Conservation (phyloP, 2,329 filamentous ascomycete genomes). For the Fusarium sp. region DNA sequence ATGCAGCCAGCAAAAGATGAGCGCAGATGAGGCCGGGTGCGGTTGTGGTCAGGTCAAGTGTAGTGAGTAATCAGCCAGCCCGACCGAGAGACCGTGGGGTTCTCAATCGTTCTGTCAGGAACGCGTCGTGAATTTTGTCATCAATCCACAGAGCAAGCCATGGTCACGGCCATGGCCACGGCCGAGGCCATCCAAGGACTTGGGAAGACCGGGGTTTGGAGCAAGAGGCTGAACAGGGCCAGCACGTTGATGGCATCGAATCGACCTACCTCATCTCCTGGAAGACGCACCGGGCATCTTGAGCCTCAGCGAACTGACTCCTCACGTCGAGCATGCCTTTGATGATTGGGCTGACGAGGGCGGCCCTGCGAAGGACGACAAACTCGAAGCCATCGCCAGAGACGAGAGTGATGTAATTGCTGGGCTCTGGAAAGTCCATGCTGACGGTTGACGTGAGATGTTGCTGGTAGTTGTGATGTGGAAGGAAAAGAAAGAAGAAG, state of each 20-base stretch:
- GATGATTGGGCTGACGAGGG: slow-evolving; percentile 77
- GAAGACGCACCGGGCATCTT: slow-evolving; percentile 73
- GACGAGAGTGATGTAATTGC: slow-evolving; percentile 82
- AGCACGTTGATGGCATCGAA: slow-evolving; percentile 30
- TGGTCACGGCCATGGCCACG: neutral
- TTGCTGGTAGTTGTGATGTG: slow-evolving; percentile 1
- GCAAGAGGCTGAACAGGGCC: slow-evolving; percentile 8
- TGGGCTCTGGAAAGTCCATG: slow-evolving; percentile 49
- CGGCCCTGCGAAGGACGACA: slow-evolving; percentile 77
- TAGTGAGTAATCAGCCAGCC: slow-evolving; percentile 67
- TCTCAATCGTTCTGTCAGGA: slow-evolving; percentile 59
- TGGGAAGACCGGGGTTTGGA: slow-evolving; percentile 7
- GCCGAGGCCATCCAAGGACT: slow-evolving; percentile 4
- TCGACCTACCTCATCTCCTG: slow-evolving; percentile 76
- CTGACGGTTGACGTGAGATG: slow-evolving; percentile 2
- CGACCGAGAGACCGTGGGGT: slow-evolving; percentile 43
- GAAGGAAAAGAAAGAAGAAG: slow-evolving; percentile 18
- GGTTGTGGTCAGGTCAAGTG: slow-evolving; percentile 71
- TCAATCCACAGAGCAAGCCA: slow-evolving; percentile 49
- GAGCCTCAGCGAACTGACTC: slow-evolving; percentile 75
- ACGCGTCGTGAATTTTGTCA: slow-evolving; percentile 56
- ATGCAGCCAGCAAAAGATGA: slow-evolving; percentile 25
- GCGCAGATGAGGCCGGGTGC: slow-evolving; percentile 25
- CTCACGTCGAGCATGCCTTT: slow-evolving; percentile 79
- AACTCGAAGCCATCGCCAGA: slow-evolving; percentile 84